Base-by-base conservation (phyloP, 116 monocot species). In the Dioscorea cayenensis region DNA sequence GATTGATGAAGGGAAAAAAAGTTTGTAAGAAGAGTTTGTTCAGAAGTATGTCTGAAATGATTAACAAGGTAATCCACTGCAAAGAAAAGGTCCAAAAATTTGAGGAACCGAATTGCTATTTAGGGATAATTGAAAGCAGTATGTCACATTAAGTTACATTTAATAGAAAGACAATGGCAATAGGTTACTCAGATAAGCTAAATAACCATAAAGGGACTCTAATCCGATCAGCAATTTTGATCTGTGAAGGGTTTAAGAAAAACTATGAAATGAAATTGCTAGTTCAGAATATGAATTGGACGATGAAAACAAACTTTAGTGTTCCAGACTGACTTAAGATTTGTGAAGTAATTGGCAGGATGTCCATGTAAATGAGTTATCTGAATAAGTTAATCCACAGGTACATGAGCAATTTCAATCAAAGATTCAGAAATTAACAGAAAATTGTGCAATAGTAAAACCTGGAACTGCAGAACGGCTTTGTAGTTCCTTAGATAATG, bases 401-500 rank as follows among this genome's bases (percentile, higher is more conserved):
- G 21, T 62, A 23, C 28, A 20, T 62, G 7, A 20, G 23, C 62
- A 21, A 27, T 22, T n/a, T 55, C 16, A 55, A 16, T 32, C 2
- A 32, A 55, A 55, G 55, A 55, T 5, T 55, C 16, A 12, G 55
- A 55, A 55, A 55, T 19, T 16, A 3, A 55, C 17, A 14, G n/a
- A 55, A 55, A 55, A n/a, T 55, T 55, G 55, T 55, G 43, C 6
- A 9, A 43, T 17, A 19, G n/a, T 59, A 59, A 22, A 22, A 94
- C 99, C 99, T 94, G 91, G 91, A 66, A 99, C 84, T 71, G 48
- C 76, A 43, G 94, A 84, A 66, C 94, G 94, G 49, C 71, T 84
- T 69, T 69, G 74, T 77, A 99, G 72, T 73, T 99, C 99, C 62
- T 87, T 77, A 4, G 99, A 94, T 50, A 99, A 66, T 49, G 85